These are phyloP conservation scores for Pezicula rhizophila DNA, from an alignment of 2,329 filamentous ascomycete genomes.

Conservation along the genomic window DNA sequence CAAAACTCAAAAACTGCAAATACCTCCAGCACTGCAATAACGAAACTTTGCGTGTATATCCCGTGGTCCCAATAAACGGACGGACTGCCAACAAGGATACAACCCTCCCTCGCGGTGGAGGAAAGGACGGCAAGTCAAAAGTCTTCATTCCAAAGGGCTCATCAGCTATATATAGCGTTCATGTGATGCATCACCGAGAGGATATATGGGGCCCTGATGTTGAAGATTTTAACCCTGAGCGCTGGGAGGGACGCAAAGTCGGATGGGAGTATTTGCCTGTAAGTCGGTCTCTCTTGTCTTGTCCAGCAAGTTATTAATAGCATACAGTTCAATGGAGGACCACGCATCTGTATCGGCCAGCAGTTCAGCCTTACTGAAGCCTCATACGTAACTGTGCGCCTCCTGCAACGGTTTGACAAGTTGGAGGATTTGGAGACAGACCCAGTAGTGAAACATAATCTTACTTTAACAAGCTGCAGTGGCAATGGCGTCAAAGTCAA, in stretches of 20 bases:
- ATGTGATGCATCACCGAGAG: slow-evolving; percentile 28
- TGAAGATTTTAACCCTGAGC: slow-evolving; percentile 31
- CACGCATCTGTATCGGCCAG: slow-evolving; percentile 31
- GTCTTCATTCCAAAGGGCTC: slow-evolving; percentile 27
- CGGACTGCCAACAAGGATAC: slow-evolving; percentile 42
- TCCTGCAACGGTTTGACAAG: slow-evolving; percentile 29
- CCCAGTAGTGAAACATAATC: slow-evolving; percentile 20
- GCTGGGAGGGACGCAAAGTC: slow-evolving; percentile 35
- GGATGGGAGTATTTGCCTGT: slow-evolving; percentile 35
- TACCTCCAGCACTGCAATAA: slow-evolving; percentile 25
- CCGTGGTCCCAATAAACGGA: slow-evolving; percentile 47
- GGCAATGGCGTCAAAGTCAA: slow-evolving; percentile 29
- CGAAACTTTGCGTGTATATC: slow-evolving; percentile 44
- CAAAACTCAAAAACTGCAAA: slow-evolving; percentile 20
- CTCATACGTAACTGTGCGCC: slow-evolving; percentile 27
- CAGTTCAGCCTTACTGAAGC: slow-evolving; percentile 33
- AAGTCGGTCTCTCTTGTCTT: slow-evolving; percentile 7
- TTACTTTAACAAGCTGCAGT: slow-evolving; percentile 22
- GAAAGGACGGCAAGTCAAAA: slow-evolving; percentile 26
- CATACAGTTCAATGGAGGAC: slow-evolving; percentile 30
- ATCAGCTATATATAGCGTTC: slow-evolving; percentile 24
- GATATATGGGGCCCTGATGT: slow-evolving; percentile 31
- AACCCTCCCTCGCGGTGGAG: slow-evolving; percentile 30
- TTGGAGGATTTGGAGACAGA: slow-evolving; percentile 28
- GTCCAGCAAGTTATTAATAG: slow-evolving; percentile 1